Evolutionary conservation across 2,329 filamentous ascomycete genomes (phyloP).

Genomic region (Phyllosticta paracitricarpa): DNA sequence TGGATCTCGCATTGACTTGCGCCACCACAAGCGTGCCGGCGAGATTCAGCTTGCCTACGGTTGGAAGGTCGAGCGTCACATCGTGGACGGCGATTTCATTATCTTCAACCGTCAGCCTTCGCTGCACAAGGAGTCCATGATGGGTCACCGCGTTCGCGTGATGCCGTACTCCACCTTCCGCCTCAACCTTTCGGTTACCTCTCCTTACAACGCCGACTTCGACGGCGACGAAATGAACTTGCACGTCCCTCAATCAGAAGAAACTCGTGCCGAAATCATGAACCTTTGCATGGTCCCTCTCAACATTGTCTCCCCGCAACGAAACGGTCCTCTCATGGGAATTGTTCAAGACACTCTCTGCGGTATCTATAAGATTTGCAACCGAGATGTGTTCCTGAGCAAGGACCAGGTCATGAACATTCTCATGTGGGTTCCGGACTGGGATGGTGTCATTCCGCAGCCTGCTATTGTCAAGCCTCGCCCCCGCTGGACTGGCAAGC

Average conservation of each 20-base stretch:
- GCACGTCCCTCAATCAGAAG: constrained; percentile 95
- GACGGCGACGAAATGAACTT: constrained; percentile 99
- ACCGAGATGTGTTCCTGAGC: constrained; percentile 80
- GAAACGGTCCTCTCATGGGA: constrained; percentile 97
- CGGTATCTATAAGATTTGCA: constrained; percentile 93
- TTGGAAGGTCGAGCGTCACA: constrained; percentile 97
- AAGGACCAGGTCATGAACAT: constrained; percentile 94
- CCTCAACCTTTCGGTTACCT: constrained; percentile 93
- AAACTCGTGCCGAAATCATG: constrained; percentile 88
- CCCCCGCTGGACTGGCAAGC: constrained; percentile 95
- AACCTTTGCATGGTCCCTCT: constrained; percentile 95
- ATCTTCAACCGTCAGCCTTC: constrained; percentile 99
- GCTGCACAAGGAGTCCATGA: constrained; percentile 99
- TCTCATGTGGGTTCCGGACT: constrained; percentile 93
- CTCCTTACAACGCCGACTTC: constrained; percentile 99
- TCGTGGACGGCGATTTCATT: constrained; percentile 93
- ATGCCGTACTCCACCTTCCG: constrained; percentile 99
- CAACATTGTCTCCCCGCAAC: constrained; percentile 96
- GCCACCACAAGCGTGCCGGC: constrained; percentile 80
- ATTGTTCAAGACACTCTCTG: constrained; percentile 97
- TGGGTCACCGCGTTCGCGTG: constrained; percentile 93
- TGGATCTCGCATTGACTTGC: constrained; percentile 87
- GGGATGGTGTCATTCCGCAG: constrained; percentile 88
- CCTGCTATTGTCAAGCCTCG: constrained; percentile 90
- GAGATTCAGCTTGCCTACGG: constrained; percentile 86